phyloP scores from a whole-genome alignment of 495 filamentous ascomycete genomes.

The Xylaria venustula region DNA sequence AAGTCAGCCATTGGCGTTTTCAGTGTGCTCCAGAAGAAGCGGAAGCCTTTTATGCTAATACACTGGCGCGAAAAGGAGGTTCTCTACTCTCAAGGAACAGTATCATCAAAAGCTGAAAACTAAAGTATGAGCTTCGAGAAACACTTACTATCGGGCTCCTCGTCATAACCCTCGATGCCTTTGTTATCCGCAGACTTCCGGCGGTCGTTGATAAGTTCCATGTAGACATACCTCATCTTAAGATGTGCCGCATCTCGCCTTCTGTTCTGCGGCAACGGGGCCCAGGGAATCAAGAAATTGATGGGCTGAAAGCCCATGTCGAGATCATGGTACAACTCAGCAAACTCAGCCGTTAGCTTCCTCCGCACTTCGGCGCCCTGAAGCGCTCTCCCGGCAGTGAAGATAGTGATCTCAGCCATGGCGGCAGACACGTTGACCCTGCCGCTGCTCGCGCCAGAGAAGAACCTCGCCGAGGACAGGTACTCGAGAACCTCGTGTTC shows the following conservation, averaged over 20 bases:
- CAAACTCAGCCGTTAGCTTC: slow-evolving; percentile 59
- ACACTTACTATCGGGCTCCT: slow-evolving; percentile 45
- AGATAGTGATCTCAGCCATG: slow-evolving; percentile 69
- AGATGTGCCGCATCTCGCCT: slow-evolving; percentile 61
- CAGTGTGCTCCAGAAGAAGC: too few species aligned
- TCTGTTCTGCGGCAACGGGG: slow-evolving; percentile 64
- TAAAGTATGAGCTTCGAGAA: too few species aligned
- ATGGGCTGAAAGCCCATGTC: slow-evolving; percentile 67
- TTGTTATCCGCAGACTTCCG: slow-evolving; percentile 22
- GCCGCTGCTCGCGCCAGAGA: slow-evolving; percentile 57
- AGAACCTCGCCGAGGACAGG: slow-evolving; percentile 46
- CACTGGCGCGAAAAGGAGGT: too few species aligned
- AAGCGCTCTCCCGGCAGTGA: slow-evolving; percentile 65
- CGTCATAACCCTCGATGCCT: slow-evolving; percentile 22
- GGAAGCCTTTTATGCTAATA: too few species aligned
- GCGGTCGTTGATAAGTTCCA: slow-evolving; percentile 59
- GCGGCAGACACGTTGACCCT: slow-evolving; percentile 49
- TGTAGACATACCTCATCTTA: slow-evolving; percentile 62
- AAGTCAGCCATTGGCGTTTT: not conserved
- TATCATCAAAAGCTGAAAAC: too few species aligned
- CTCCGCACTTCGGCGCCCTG: slow-evolving; percentile 68
- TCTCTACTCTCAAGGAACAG: too few species aligned
- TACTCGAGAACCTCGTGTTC: slow-evolving; percentile 59
- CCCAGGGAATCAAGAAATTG: slow-evolving; percentile 71
- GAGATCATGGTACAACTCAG: slow-evolving; percentile 64